Percentiles rank a stretch among this genome's conserved stretches.
Evolutionary conservation across 768 basidiomycete species (phyloP).

Genomic region (Calocybe indica): DNA sequence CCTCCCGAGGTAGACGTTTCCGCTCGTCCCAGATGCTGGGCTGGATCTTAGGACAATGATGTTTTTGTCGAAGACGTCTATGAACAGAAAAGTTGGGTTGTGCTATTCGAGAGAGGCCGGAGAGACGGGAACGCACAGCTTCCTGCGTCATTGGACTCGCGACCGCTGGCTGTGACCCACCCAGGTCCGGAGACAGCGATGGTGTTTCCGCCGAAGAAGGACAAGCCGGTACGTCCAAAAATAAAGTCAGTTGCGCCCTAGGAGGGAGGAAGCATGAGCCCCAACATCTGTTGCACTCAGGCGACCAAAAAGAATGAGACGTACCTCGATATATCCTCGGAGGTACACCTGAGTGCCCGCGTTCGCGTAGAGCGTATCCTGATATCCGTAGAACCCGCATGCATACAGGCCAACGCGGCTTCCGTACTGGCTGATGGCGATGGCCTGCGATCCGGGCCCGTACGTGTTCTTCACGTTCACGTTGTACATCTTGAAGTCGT

Average conservation of each 20-base stretch:
- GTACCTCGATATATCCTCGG: constrained; percentile 40
- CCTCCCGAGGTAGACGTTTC: constrained; percentile 36
- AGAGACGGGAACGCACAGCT: constrained; percentile 32
- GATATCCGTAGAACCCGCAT: constrained; percentile 40
- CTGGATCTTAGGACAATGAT: constrained; percentile 34
- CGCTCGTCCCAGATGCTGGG: constrained; percentile 28
- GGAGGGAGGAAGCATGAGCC: not conserved
- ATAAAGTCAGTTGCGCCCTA: constrained; percentile 48
- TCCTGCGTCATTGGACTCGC: constrained; percentile 34
- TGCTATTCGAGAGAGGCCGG: not conserved
- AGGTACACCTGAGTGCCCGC: constrained; percentile 44
- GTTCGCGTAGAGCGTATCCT: constrained; percentile 42
- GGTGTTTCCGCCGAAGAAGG: constrained; percentile 45
- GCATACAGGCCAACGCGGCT: constrained; percentile 38
- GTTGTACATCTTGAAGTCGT: constrained; percentile 45
- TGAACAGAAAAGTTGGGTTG: not conserved
- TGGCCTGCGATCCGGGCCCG: constrained; percentile 39
- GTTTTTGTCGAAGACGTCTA: constrained; percentile 41
- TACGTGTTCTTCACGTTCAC: constrained; percentile 43
- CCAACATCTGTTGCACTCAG: not conserved
- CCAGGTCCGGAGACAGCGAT: constrained; percentile 39
- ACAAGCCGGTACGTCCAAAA: constrained; percentile 37
- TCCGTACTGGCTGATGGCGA: constrained; percentile 46
- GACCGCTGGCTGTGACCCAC: constrained; percentile 43
- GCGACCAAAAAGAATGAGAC: not conserved